Base-by-base conservation (phyloP, 139 green algal species). In the Pleodorina starrii region DNA sequence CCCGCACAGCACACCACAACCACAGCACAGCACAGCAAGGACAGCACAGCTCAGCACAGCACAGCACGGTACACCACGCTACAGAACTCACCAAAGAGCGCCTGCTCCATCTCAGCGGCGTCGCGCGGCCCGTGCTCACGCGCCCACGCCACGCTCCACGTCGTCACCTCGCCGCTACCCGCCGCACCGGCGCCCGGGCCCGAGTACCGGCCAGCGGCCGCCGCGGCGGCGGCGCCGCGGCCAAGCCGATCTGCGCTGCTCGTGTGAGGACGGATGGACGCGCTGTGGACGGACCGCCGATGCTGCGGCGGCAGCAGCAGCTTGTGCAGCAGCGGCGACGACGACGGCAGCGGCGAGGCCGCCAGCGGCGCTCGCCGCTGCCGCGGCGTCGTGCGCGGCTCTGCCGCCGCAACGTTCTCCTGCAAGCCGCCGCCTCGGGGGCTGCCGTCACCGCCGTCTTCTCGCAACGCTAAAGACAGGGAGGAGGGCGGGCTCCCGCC, bases 221-320 rank as follows among this genome's bases (percentile, higher is more conserved):
- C 50, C 35, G 90, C 86, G 23, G n/a, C 35, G 42, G n/a, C 78
- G 44, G 54, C n/a, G 66, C 86, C 90, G 59, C 57, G 38, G 84
- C 71, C 81, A 51, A 54, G 83, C 60, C 66, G 40, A 84, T 76
- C 63, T 23, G 63, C 32, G 27, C 63, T 36, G 63, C 27, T 21
- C 21, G 21, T 73, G 9, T 66, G 54, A 25, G n/a, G 63, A 23
- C 63, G 63, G 17, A 17, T 73, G 12, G 63, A 73, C 21, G 68
- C 17, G 32, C 68, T 76, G 17, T 76, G 68, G 32, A 76, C 7
- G 2, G 46, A 7, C 32, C 36, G 68, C 68, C 68, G 68, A 19
- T 38, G 63, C 16, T 3, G 68, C 32, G 19, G 14, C 32, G 36
- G 68, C 68, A 14, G 68, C 4, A 32, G 66, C 32, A 11, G 66